phyloP scores from a whole-genome alignment of 495 filamentous ascomycete genomes.

The Podospora bellae-mahoneyi region DNA sequence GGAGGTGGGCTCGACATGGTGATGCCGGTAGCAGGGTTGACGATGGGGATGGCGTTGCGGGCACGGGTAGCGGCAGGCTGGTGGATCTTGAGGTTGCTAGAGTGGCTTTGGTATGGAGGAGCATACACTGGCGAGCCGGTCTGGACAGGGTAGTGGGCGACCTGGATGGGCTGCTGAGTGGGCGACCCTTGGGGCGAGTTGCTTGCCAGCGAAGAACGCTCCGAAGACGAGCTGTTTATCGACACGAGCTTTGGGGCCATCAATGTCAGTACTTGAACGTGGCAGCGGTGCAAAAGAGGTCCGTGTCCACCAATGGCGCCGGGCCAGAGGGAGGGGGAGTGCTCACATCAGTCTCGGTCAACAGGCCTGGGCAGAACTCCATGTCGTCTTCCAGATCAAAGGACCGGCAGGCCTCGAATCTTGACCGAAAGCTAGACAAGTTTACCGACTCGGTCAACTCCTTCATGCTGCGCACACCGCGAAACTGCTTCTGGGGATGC shows the following conservation, averaged over 20 bases:
- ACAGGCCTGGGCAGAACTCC: constrained; percentile 89
- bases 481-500: constrained; percentile 81
- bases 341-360: constrained; percentile 97
- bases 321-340: constrained; percentile 6
- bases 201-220: constrained; percentile 90
- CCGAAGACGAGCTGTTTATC: constrained; percentile 83
- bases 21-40: constrained; percentile 92
- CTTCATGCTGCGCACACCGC: constrained; percentile 77
- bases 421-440: constrained; percentile 70
- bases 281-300: not conserved
- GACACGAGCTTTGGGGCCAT: constrained; percentile 64
- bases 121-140: constrained; percentile 70
- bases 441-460: constrained; percentile 77
- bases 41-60: constrained; percentile 95
- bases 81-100: constrained; percentile 67
- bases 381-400: constrained; percentile 97
- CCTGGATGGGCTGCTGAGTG: constrained; percentile 61
- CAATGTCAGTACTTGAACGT: constrained; percentile 21
- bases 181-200: constrained; percentile 93
- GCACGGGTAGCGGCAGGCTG: constrained; percentile 83
- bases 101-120: constrained; percentile 53
- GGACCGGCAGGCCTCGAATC: constrained; percentile 87
- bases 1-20: constrained; percentile 84
- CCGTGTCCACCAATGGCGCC: constrained; percentile 13
- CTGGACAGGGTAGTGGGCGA: constrained; percentile 74